phyloP scores from a whole-genome alignment of 306 rosid genomes.

The Fagus crenata region DNA sequence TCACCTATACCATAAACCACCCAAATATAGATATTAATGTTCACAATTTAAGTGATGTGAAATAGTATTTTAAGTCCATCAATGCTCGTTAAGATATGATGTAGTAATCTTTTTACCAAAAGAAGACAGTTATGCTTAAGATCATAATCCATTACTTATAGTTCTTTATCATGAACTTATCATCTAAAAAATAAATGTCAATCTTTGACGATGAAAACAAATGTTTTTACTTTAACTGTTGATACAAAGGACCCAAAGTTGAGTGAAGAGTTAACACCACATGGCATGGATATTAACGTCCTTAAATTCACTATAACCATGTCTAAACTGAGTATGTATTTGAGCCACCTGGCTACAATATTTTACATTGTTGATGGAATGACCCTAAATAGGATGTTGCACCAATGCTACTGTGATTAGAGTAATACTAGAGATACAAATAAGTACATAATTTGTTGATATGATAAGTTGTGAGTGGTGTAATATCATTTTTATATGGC shows the following conservation, averaged over 20 bases:
- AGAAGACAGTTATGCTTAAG: background rate
- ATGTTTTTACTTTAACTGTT: conserved; percentile 2
- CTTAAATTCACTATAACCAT: conserved; percentile 17
- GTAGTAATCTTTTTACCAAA: background rate
- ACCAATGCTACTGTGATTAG: too few species aligned
- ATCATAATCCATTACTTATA: background rate
- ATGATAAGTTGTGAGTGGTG: too few species aligned
- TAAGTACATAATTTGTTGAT: too few species aligned
- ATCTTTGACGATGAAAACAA: conserved; percentile 20
- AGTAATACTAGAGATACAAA: too few species aligned
- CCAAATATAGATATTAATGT: too few species aligned
- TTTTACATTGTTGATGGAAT: too few species aligned
- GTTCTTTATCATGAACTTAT: conserved; percentile 11
- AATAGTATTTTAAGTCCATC: background rate
- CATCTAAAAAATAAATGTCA: background rate
- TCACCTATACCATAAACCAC: too few species aligned
- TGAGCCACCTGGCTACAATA: too few species aligned
- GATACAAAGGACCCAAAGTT: background rate
- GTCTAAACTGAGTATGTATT: too few species aligned
- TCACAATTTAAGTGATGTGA: too few species aligned
- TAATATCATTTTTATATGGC: too few species aligned
- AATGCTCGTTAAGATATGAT: background rate
- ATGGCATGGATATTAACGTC: conserved; percentile 19
- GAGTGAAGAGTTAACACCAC: conserved; percentile 14
- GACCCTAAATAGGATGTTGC: too few species aligned